Conservation (phyloP, 192 early-diverging fungal genomes). For the Coemansia sp. region DNA sequence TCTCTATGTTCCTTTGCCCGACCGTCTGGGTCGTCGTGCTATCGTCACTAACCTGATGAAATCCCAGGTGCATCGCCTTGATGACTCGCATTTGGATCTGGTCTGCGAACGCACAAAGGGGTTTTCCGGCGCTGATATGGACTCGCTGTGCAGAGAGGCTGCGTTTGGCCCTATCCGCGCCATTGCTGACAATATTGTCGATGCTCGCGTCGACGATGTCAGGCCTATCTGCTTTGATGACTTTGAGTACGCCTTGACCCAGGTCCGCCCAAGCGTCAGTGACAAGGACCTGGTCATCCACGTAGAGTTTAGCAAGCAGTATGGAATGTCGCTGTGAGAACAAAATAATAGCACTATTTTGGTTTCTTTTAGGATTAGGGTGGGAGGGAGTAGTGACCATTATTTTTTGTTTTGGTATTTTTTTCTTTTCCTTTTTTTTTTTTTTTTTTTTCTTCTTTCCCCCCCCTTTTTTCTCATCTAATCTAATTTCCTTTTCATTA, state of each 20-base stretch:
- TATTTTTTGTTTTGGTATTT: slow-evolving; percentile 9
- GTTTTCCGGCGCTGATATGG: slow-evolving; percentile 88
- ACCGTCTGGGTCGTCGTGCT: slow-evolving; percentile 59
- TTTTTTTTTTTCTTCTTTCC: background rate
- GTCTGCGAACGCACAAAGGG: slow-evolving; percentile 69
- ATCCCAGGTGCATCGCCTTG: slow-evolving; percentile 58
- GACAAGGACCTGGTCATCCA: slow-evolving; percentile 76
- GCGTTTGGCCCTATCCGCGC: slow-evolving; percentile 73
- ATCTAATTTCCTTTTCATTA: slow-evolving; percentile 5
- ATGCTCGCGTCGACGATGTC: slow-evolving; percentile 61
- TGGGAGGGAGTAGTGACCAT: background rate
- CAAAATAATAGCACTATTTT: background rate
- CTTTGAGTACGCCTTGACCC: slow-evolving; percentile 76
- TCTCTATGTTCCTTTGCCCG: slow-evolving; percentile 85
- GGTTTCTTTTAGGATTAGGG: too few relatives aligned
- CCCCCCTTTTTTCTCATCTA: background rate
- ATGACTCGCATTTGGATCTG: slow-evolving; percentile 56
- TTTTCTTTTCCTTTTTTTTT: slow-evolving; percentile 2
- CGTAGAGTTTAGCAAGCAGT: slow-evolving; percentile 67
- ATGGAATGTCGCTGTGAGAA: slow-evolving; percentile 53
- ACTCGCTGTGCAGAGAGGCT: slow-evolving; percentile 73
- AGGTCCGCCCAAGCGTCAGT: slow-evolving; percentile 82
- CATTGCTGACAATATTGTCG: slow-evolving; percentile 56
- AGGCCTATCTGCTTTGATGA: slow-evolving; percentile 70
- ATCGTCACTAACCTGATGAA: slow-evolving; percentile 66